Base-by-base conservation (phyloP, 805 yeast genomes). In the Candida ulmi region DNA sequence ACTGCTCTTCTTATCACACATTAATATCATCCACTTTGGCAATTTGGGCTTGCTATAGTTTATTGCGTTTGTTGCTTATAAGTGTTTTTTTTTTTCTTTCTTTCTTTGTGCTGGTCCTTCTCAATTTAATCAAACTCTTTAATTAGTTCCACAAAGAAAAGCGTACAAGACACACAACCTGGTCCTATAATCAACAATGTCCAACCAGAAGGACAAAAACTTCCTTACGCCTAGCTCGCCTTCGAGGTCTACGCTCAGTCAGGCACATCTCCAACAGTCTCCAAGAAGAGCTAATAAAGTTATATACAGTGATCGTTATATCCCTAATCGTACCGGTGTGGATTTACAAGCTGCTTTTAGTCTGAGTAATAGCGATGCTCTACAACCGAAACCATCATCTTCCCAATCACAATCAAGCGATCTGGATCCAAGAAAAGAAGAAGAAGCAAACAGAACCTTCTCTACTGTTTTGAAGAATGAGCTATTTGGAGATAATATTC, bases 401-500 rank as follows among this genome's bases (percentile, higher is more conserved):
- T 42, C 43, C 8, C 45, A 57, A 6, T 41, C 52, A 13, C 52
- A 49, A 6, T 39, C 47, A 2, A 49, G 72, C 47, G 95, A 84
- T 50, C 64, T 83, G 17, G 93, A 85, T 45, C 65, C 69, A 29
- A 73, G 80, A 46, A 71, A 78, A 47, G 87, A 80, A 54, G 83
- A 81, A 49, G 95, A 86, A 54, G 96, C 96, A 5, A 86, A 86
- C 57, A 68, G 83, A 47, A 86, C 95, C 0, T 93, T 90, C 61
- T 81, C 90, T 40, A 79, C 91, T 0, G 85, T 93, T 2, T 65
- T 93, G 35, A 83, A 85, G 51, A 85, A 95, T 26, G 99, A 93
- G 59, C 64, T 93, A 27, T 93, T 93, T 67, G 98, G 97, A 13
- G 93, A 83, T 55, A 77, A 84, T 44, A 77, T 87, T 4, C 87